Conservation (phyloP, 2,329 filamentous ascomycete genomes). For the Macrophomina pseudophaseolina region DNA sequence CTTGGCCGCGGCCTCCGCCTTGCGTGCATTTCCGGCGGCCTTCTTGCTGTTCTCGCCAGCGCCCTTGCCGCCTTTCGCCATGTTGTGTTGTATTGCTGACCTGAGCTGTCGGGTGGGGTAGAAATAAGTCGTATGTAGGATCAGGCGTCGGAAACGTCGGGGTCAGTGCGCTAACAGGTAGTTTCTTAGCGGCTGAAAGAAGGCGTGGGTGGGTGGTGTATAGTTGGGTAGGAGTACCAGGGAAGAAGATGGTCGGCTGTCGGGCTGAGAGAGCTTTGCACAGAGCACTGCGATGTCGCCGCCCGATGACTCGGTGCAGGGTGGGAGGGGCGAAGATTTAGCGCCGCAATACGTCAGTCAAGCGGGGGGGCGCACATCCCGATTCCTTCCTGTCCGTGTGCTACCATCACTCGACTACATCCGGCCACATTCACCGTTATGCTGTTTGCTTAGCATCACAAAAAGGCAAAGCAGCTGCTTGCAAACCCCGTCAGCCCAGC, state of each 20-base stretch:
- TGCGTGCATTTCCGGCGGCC: slow-evolving; percentile 84
- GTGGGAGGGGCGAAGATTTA: slow-evolving; percentile 15
- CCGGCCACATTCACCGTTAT: not conserved
- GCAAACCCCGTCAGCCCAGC: not conserved
- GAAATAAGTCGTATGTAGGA: not conserved
- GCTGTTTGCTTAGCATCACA: not conserved
- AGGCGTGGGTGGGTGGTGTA: slow-evolving; percentile 7
- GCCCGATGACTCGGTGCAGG: slow-evolving; percentile 16
- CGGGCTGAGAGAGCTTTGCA: slow-evolving; percentile 18
- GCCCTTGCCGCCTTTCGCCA: slow-evolving; percentile 62
- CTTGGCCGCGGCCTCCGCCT: slow-evolving; percentile 82
- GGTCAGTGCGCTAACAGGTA: not conserved
- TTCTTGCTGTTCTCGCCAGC: slow-evolving; percentile 83
- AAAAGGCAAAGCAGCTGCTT: not conserved
- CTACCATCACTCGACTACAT: not conserved
- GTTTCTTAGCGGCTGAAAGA: slow-evolving; percentile 1
- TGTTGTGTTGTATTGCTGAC: slow-evolving; percentile 44
- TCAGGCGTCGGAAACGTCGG: slow-evolving; percentile 10
- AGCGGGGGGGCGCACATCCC: slow-evolving; percentile 15
- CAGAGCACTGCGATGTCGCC: slow-evolving; percentile 20
- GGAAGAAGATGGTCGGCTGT: slow-evolving; percentile 8
- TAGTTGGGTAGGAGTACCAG: not conserved
- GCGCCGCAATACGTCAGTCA: slow-evolving; percentile 8
- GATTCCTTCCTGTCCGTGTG: not conserved
- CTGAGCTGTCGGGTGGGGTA: slow-evolving; percentile 4